Percentiles rank a stretch among this genome's conserved stretches.
Evolutionary conservation across 805 yeast species (phyloP).

Genomic region (Metschnikowia orientalis): DNA sequence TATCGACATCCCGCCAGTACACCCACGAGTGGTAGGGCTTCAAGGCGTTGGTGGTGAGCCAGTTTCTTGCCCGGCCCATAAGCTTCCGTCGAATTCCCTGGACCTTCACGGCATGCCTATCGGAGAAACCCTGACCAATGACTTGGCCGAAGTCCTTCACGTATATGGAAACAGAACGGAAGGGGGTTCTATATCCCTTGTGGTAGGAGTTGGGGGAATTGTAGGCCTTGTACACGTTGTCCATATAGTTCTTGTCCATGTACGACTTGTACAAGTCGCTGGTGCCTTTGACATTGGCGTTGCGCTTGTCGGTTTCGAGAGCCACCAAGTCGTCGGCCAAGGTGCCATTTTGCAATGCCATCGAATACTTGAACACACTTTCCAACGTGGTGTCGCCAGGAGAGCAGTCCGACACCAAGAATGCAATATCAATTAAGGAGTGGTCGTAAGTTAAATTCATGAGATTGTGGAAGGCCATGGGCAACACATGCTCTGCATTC

Average conservation of each 20-base stretch:
- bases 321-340: constrained; percentile 45
- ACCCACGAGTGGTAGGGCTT: constrained; percentile 89
- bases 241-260: constrained; percentile 62
- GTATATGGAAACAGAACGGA: constrained; percentile 74
- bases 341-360: constrained; percentile 68
- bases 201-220: constrained; percentile 57
- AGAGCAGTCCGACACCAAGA: constrained; percentile 76
- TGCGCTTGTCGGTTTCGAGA: constrained; percentile 33
- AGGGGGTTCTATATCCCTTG: constrained; percentile 57
- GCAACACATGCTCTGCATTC: constrained; percentile 72
- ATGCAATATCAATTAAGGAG: constrained; percentile 71
- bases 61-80: constrained; percentile 85
- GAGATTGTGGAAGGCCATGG: constrained; percentile 78
- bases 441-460: constrained; percentile 87
- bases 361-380: constrained; percentile 58
- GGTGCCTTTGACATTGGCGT: constrained; percentile 45
- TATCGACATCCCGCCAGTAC: constrained; percentile 85
- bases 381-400: constrained; percentile 62
- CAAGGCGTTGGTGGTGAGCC: constrained; percentile 71
- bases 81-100: constrained; percentile 80
- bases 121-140: constrained; percentile 81
- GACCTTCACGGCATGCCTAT: constrained; percentile 78
- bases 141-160: constrained; percentile 80
- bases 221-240: constrained; percentile 54
- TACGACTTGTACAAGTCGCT: constrained; percentile 62